Evolutionary conservation across 2,329 filamentous ascomycete species (phyloP).

Genomic region (Volutella citrinella): DNA sequence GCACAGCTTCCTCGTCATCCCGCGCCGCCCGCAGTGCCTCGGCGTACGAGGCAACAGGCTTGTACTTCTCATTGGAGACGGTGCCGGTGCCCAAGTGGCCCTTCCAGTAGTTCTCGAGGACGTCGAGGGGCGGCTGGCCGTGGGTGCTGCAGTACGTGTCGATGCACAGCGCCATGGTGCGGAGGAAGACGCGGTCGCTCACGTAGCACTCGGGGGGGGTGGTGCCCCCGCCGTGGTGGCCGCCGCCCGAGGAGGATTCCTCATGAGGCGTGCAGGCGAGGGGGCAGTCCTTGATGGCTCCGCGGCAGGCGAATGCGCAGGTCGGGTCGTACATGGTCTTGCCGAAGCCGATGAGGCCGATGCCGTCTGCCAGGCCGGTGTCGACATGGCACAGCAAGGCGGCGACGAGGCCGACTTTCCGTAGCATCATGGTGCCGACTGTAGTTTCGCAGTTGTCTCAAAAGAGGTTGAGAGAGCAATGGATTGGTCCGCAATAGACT

Average conservation of each 20-base stretch:
- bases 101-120: slow-evolving; percentile 27
- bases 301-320: slow-evolving; percentile 34
- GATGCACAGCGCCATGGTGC: slow-evolving; percentile 34
- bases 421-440: no score
- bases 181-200: slow-evolving; percentile 26
- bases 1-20: slow-evolving; percentile 23
- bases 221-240: slow-evolving; percentile 16
- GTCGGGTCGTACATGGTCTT: slow-evolving; percentile 34
- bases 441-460: no score
- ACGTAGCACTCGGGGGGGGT: slow-evolving; percentile 29
- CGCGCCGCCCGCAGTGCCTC: slow-evolving; percentile 22
- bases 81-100: slow-evolving; percentile 27
- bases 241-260: slow-evolving; percentile 19
- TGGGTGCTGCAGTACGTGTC: slow-evolving; percentile 27
- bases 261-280: slow-evolving; percentile 28
- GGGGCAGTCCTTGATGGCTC: slow-evolving; percentile 22
- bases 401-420: no score
- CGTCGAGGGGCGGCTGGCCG: slow-evolving; percentile 13
- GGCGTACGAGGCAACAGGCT: slow-evolving; percentile 26
- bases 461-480: no score
- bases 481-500: no score
- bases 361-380: no score
- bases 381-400: no score
- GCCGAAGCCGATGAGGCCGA: slow-evolving; percentile 33
- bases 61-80: slow-evolving; percentile 19